Conservation (phyloP, 176 grass and related monocot species). For the Triticum monococcum region DNA sequence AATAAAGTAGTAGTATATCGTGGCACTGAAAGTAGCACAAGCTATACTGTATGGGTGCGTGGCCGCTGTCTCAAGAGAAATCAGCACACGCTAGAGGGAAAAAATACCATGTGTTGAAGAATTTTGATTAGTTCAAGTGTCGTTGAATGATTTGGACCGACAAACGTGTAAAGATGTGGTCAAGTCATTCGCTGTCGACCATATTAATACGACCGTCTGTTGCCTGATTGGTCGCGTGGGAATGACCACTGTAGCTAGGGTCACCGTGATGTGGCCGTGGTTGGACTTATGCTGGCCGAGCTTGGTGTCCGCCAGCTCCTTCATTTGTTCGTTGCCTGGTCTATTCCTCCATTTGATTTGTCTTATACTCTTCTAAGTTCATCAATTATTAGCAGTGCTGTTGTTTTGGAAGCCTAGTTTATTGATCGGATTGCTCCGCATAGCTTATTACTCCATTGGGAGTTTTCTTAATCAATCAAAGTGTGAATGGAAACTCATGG, state of each 20-base stretch:
- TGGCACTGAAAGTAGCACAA: not conserved
- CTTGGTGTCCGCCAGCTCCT: not conserved
- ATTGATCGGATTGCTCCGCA: too few relatives aligned
- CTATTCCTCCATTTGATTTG: not conserved
- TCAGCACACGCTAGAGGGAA: too few relatives aligned
- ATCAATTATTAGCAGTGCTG: too few relatives aligned
- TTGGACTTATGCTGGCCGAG: slow-evolving; percentile 29
- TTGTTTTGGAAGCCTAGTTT: too few relatives aligned
- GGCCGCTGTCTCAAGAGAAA: too few relatives aligned
- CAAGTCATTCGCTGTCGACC: slow-evolving; percentile 29
- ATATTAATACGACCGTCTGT: not conserved
- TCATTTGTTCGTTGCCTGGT: not conserved
- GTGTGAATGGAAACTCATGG: not conserved
- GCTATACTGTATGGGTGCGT: not conserved
- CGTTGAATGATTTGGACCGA: slow-evolving; percentile 46
- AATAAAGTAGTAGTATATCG: not conserved
- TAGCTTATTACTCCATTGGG: not conserved
- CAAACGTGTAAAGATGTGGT: slow-evolving; percentile 32
- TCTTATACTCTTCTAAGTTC: not conserved
- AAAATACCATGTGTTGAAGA: not conserved
- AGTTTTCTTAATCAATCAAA: not conserved
- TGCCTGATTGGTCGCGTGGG: slow-evolving; percentile 30
- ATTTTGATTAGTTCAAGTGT: slow-evolving; percentile 17
- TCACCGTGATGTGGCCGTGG: not conserved
- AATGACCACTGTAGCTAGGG: slow-evolving; percentile 26